Conservation (phyloP, 768 basidiomycete species). For the Russula vinacea region DNA sequence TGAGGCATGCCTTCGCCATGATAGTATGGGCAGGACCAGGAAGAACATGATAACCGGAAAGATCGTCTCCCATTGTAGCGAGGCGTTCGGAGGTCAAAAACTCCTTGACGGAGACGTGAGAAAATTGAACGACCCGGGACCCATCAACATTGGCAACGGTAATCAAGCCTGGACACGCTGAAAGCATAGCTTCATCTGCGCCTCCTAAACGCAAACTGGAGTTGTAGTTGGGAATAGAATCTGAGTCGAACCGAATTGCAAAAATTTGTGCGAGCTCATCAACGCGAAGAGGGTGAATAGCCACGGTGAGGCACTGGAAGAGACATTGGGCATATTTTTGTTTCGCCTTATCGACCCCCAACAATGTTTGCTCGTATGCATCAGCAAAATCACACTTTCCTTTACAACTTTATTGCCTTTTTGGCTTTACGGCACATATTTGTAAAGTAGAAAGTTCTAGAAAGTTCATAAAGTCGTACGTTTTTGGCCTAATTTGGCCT, state of each 20-base stretch:
- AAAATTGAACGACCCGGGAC: slow-evolving; percentile 1
- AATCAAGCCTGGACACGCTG: slow-evolving; percentile 9
- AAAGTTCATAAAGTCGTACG: too few relatives aligned
- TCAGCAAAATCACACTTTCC: too few relatives aligned
- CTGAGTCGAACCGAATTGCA: slow-evolving; percentile 9
- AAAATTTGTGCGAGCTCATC: slow-evolving; percentile 19
- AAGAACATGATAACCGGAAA: slow-evolving; percentile 2
- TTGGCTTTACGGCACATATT: too few relatives aligned
- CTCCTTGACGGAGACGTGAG: slow-evolving; percentile 20
- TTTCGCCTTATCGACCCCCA: slow-evolving; percentile 10
- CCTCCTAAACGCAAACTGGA: not conserved
- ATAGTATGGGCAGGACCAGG: not conserved
- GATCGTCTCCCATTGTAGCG: not conserved
- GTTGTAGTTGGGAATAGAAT: not conserved
- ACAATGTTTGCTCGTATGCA: not conserved
- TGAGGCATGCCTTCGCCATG: slow-evolving; percentile 8
- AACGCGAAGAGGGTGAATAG: slow-evolving; percentile 5
- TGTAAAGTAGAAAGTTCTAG: too few relatives aligned
- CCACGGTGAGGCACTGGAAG: slow-evolving; percentile 6
- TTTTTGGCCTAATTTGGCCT: too few relatives aligned
- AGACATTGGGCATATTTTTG: not conserved
- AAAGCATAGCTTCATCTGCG: slow-evolving; percentile 2
- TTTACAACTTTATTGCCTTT: too few relatives aligned
- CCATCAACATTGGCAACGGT: not conserved
- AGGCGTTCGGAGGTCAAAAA: slow-evolving; percentile 14